These are phyloP conservation scores for Pseudogymnoascus sp. DNA, from an alignment of 2,329 filamentous ascomycete genomes.

Conservation along the genomic window DNA sequence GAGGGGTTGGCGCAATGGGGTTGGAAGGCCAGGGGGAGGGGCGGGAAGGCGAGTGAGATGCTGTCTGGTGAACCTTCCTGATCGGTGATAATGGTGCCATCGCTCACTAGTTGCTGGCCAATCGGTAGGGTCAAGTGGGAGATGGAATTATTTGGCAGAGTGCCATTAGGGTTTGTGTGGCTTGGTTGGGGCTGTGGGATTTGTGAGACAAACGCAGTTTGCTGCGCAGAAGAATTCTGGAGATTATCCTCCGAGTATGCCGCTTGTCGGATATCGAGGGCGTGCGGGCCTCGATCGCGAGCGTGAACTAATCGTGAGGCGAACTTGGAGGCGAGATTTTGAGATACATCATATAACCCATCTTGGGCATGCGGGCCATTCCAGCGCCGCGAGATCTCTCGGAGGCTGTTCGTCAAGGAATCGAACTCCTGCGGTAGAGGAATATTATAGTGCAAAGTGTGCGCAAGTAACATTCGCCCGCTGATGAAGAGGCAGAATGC, in stretches of 20 bases:
- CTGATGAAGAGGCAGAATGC: constrained; percentile 26
- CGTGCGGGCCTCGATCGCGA: constrained; percentile 22
- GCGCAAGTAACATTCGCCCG: constrained; percentile 29
- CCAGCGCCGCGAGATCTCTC: constrained; percentile 34
- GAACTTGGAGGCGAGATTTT: constrained; percentile 33
- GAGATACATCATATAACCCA: neutral
- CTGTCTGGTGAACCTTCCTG: constrained; percentile 23
- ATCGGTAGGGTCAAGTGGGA: neutral
- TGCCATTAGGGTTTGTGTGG: neutral
- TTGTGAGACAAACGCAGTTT: neutral
- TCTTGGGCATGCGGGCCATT: constrained; percentile 22
- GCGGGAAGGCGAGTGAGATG: constrained; percentile 31
- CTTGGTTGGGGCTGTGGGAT: neutral
- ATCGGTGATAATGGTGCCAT: constrained; percentile 3
- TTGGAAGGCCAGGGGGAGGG: constrained; percentile 28
- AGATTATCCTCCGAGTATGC: constrained; percentile 28
- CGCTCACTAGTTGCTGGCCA: neutral
- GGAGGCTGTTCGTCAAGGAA: constrained; percentile 28
- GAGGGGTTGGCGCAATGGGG: constrained; percentile 16
- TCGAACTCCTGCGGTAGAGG: constrained; percentile 28
- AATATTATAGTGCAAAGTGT: constrained; percentile 29
- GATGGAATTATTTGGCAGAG: neutral
- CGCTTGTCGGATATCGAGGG: constrained; percentile 30
- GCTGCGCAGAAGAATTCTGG: neutral
- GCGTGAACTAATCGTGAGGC: constrained; percentile 26